Conservation (phyloP, 495 filamentous ascomycete genomes). For the Wilcoxina mikolae region DNA sequence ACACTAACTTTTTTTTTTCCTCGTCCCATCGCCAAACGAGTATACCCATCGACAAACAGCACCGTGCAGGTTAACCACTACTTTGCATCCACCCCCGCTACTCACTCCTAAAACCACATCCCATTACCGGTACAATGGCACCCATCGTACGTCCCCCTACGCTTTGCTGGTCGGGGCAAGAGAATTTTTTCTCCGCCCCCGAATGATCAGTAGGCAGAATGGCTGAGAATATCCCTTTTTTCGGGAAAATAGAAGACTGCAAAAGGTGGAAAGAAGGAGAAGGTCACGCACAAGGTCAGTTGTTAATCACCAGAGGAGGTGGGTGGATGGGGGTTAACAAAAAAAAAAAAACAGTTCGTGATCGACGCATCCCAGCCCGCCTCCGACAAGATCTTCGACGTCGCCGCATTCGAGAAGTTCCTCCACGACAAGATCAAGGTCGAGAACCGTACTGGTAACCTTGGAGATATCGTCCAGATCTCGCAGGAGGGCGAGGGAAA, state of each 20-base stretch:
- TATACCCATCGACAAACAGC: conserved; percentile 1
- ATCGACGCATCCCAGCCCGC: conserved; percentile 98
- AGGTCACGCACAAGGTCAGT: conserved; percentile 50
- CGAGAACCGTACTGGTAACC: conserved; percentile 92
- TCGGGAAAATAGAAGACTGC: conserved; percentile 50
- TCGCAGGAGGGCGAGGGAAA: conserved; percentile 83
- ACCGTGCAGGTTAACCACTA: conserved; percentile 13
- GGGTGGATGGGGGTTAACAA: conserved; percentile 11
- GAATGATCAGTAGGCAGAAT: conserved; percentile 94
- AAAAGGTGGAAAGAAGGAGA: conserved; percentile 43
- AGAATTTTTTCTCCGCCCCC: conserved; percentile 30
- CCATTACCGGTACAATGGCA: conserved; percentile 4
- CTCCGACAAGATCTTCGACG: conserved; percentile 99
- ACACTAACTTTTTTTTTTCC: too few species aligned
- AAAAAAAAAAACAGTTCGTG: too few species aligned
- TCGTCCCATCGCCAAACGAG: too few species aligned
- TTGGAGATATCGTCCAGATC: conserved; percentile 86
- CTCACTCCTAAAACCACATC: not conserved
- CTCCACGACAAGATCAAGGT: conserved; percentile 99
- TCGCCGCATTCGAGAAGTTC: conserved; percentile 98
- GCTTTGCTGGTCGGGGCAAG: conserved; percentile 19
- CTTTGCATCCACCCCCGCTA: conserved; percentile 23
- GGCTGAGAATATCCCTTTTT: conserved; percentile 37
- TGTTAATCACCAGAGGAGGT: conserved; percentile 10
- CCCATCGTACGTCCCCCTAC: conserved; percentile 12